Percentiles rank a stretch among this genome's conserved stretches.
These are phyloP conservation scores for Byssochlamys sp. DNA, from an alignment of 2,329 filamentous ascomycete species.

Conservation along the genomic window DNA sequence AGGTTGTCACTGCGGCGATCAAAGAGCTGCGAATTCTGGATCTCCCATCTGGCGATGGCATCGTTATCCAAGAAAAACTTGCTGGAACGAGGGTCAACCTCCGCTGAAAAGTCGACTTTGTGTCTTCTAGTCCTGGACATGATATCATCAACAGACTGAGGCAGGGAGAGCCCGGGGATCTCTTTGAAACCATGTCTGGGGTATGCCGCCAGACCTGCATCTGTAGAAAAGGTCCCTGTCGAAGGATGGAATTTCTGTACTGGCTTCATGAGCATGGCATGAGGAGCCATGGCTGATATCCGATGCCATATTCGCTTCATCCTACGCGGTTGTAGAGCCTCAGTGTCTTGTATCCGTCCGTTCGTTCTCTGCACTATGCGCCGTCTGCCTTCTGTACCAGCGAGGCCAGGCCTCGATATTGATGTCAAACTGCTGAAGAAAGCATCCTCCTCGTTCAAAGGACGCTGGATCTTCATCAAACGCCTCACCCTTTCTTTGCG, in stretches of 20 bases:
- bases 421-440: constrained; percentile 14
- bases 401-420: constrained; percentile 14
- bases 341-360: not conserved
- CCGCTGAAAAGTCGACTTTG: constrained; percentile 7
- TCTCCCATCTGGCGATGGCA: constrained; percentile 29
- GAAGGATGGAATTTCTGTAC: constrained; percentile 28
- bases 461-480: constrained; percentile 21
- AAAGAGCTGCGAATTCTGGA: constrained; percentile 21
- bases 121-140: constrained; percentile 12
- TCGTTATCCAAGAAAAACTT: constrained; percentile 23
- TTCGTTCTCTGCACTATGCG: not conserved
- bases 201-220: constrained; percentile 18
- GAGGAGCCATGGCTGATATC: constrained; percentile 18
- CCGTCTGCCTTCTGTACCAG: constrained; percentile 1
- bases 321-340: constrained; percentile 2
- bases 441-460: constrained; percentile 8
- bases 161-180: constrained; percentile 7
- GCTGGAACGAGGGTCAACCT: constrained; percentile 15
- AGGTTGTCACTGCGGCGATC: constrained; percentile 13
- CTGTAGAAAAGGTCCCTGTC: constrained; percentile 40
- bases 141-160: constrained; percentile 24
- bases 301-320: constrained; percentile 14
- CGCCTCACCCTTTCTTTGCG: constrained; percentile 14
- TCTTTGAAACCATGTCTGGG: constrained; percentile 1
- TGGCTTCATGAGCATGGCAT: constrained; percentile 31